Evolutionary conservation across 2,329 filamentous ascomycete genomes (phyloP), one percentile per base, ranked within the genome.

Genomic region (Tolypocladium sp.): DNA sequence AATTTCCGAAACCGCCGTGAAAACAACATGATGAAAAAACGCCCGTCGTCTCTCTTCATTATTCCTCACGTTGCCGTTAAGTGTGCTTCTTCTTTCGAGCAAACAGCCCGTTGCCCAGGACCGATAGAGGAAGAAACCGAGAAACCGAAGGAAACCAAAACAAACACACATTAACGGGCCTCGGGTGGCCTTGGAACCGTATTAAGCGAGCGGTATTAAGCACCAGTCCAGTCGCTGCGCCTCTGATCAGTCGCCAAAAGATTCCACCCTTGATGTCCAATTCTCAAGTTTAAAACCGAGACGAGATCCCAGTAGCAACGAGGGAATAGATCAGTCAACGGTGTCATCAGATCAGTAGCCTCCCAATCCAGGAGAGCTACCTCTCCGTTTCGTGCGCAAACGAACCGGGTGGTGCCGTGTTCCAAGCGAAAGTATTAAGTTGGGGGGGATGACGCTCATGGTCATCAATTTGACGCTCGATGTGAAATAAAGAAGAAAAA

Each of bases 401-500:
- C 5, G 25, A 20, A 8, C 12, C 27, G 27, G 9, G 30, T 33
- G 17, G 33, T 22, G 20, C 33, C 27, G 22, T 37, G 17, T 57
- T 35, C 30, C 55, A 49, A 44, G 22, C n/a, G 20, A 49, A 22
- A 49, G 41, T 27, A 57, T 57, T 51, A 57, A 20, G 41, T 33
- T 9, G 17, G 3, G 30, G 17, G 22, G 42, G 15, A 41, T 17
- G 13, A 56, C 5, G 22, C 6, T 10, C 37, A 30, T n/a, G 25
- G 30, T 17, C 25, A 44, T 35, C 37, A 3, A 38, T 44, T 41
- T 41, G 17, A 56, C 55, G 55, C 55, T 44, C 55, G 30, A 38
- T 22, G 35, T 12, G 27, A 25, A 58, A 51, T 13, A 44, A 57
- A 51, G 9, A 49, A 58, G 51, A 9, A 53, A 41, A 53, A 67